Evolutionary conservation across 148 eudicot genomes (phyloP).

Genomic region (Vaccinium corymbosum): DNA sequence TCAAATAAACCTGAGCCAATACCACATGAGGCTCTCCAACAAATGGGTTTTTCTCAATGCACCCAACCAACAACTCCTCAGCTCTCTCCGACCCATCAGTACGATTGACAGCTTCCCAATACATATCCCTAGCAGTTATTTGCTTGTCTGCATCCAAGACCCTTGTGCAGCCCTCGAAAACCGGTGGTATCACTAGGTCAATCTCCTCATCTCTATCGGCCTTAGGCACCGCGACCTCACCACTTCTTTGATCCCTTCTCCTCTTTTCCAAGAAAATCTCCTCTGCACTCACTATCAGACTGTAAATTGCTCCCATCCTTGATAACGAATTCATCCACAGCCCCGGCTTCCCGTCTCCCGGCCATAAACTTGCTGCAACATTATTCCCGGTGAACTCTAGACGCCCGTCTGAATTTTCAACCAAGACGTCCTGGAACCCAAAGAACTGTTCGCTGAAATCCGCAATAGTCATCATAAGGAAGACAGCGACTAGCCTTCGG

Average conservation of each 20-base stretch:
- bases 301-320: slow-evolving; percentile 77
- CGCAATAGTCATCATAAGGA: slow-evolving; percentile 84
- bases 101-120: slow-evolving; percentile 68
- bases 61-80: slow-evolving; percentile 47
- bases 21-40: slow-evolving; percentile 82
- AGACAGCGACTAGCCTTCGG: slow-evolving; percentile 60
- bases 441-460: slow-evolving; percentile 92
- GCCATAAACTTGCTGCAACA: slow-evolving; percentile 49
- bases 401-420: slow-evolving; percentile 58
- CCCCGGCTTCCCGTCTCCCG: slow-evolving; percentile 93
- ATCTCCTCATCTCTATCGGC: slow-evolving; percentile 47
- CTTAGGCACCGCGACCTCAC: background rate
- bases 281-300: slow-evolving; percentile 66
- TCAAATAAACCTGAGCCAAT: slow-evolving; percentile 60
- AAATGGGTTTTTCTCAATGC: slow-evolving; percentile 67
- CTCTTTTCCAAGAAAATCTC: slow-evolving; percentile 40
- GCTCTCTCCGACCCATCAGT: slow-evolving; percentile 19
- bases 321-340: slow-evolving; percentile 78
- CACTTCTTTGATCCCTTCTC: slow-evolving; percentile 16
- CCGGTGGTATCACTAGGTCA: slow-evolving; percentile 75
- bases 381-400: slow-evolving; percentile 61
- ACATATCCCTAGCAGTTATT: slow-evolving; percentile 60
- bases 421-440: slow-evolving; percentile 65
- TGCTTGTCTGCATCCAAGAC: slow-evolving; percentile 44
- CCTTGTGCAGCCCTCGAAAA: slow-evolving; percentile 48